Percentiles rank a stretch among this genome's conserved stretches.
These are phyloP conservation scores for Tremella mesenterica DNA, from an alignment of 768 basidiomycete species.

Conservation along the genomic window DNA sequence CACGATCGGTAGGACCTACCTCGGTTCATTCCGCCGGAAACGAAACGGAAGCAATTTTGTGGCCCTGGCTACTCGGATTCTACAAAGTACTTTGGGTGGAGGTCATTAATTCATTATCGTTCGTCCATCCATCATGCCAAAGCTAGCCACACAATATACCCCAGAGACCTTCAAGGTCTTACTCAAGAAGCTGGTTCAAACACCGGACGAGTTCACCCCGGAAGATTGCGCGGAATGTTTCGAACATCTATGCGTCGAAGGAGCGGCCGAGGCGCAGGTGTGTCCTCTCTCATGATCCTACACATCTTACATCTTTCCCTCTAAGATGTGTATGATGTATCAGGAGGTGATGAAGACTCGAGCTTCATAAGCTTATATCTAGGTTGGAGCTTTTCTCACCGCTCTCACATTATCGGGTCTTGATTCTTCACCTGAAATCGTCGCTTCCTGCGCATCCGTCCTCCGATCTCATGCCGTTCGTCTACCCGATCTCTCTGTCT, in stretches of 20 bases:
- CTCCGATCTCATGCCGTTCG: constrained; percentile 61
- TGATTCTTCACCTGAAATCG: constrained; percentile 64
- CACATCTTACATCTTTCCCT: background rate
- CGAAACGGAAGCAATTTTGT: no score
- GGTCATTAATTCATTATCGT: no score
- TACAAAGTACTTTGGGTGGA: no score
- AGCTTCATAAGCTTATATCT: constrained; percentile 32
- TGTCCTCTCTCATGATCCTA: background rate
- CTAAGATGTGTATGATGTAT: background rate
- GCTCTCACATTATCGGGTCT: constrained; percentile 71
- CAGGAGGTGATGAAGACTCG: background rate
- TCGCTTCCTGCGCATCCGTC: constrained; percentile 69
- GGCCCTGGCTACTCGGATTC: no score
- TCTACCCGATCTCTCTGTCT: constrained; percentile 49
- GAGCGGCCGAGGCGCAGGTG: constrained; percentile 41
- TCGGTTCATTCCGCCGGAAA: no score
- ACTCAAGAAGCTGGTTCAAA: constrained; percentile 57
- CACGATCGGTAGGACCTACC: no score
- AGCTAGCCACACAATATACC: constrained; percentile 44
- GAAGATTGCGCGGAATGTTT: constrained; percentile 67
- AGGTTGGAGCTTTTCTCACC: constrained; percentile 83
- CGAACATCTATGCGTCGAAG: constrained; percentile 50
- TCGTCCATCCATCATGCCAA: no score
- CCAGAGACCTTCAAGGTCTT: constrained; percentile 74
- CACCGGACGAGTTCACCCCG: constrained; percentile 45